phyloP scores from a whole-genome alignment of 805 yeast genomes.

The Barnettozyma sp. region DNA sequence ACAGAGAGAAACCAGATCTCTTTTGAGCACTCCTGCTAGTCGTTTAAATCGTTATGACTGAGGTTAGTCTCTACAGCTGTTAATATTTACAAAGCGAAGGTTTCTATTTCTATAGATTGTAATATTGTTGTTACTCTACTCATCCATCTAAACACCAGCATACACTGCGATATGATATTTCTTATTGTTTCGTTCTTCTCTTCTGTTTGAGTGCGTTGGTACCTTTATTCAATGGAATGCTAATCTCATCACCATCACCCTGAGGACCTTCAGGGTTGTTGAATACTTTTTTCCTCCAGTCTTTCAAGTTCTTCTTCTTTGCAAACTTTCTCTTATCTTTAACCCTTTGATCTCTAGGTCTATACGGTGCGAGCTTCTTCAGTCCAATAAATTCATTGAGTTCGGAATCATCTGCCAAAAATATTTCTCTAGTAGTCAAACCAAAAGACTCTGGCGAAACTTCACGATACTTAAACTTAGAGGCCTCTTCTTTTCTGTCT shows the following conservation, averaged over 20 bases:
- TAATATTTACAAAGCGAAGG: too few relatives aligned
- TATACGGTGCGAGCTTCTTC: constrained; percentile 90
- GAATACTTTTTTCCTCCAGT: constrained; percentile 86
- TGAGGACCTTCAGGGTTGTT: constrained; percentile 46
- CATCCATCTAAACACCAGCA: too few relatives aligned
- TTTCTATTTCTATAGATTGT: too few relatives aligned
- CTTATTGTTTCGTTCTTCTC: not conserved
- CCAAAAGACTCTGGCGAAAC: constrained; percentile 95
- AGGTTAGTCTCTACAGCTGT: not conserved
- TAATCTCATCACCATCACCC: constrained; percentile 20
- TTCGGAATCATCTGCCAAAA: constrained; percentile 82
- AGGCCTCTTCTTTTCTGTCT: constrained; percentile 34
- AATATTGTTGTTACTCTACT: too few relatives aligned
- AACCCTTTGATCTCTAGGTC: constrained; percentile 60
- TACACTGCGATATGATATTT: not conserved
- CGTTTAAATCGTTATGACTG: constrained; percentile 23
- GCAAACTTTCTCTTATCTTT: constrained; percentile 82
- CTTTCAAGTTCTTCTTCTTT: constrained; percentile 73
- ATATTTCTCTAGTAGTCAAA: constrained; percentile 74
- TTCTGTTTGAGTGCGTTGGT: too few relatives aligned
- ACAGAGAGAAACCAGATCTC: constrained; percentile 23
- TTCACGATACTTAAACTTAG: constrained; percentile 84
- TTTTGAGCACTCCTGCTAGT: constrained; percentile 21
- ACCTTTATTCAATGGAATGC: constrained; percentile 24
- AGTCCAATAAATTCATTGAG: constrained; percentile 81